A percentile compares a stretch with the other conserved stretches of the same genome.
Evolutionary conservation across 495 filamentous ascomycete genomes (phyloP).

Genomic region (Echria macrotheca): DNA sequence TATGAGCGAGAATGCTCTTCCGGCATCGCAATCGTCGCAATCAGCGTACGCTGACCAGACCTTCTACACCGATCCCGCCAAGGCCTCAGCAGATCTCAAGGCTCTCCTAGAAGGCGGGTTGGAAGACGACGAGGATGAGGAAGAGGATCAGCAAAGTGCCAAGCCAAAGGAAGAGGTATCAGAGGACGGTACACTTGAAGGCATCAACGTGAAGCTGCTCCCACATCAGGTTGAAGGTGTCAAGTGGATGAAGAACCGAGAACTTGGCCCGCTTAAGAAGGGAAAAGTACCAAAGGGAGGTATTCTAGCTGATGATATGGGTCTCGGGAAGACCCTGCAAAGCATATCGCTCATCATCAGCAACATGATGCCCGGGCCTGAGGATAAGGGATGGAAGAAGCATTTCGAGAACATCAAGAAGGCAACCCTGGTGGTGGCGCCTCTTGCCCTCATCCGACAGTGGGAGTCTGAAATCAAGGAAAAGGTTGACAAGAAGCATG

Average conservation of each 20-base stretch:
- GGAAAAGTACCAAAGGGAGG: conserved; percentile 77
- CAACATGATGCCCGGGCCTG: conserved; percentile 62
- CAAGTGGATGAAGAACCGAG: conserved; percentile 86
- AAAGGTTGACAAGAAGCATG: conserved; percentile 63
- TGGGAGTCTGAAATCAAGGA: conserved; percentile 90
- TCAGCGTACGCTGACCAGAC: conserved; percentile 50
- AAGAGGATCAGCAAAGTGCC: conserved; percentile 10
- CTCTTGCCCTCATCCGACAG: conserved; percentile 90
- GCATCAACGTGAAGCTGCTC: conserved; percentile 77
- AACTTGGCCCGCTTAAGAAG: conserved; percentile 70
- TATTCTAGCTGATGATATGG: conserved; percentile 87
- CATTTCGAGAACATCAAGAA: conserved; percentile 60
- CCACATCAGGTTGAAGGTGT: conserved; percentile 92
- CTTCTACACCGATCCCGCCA: conserved; percentile 67
- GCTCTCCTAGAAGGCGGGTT: conserved; percentile 80
- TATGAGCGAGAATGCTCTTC: conserved; percentile 24
- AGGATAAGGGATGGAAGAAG: conserved; percentile 50
- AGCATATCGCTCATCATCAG: conserved; percentile 75
- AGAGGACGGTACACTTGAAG: conserved; percentile 49
- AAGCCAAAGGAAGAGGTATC: conserved; percentile 17
- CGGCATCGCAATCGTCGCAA: conserved; percentile 26
- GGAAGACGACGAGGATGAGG: conserved; percentile 65
- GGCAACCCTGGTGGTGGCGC: conserved; percentile 88
- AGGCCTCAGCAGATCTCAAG: conserved; percentile 82
- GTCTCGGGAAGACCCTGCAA: conserved; percentile 79